Evolutionary conservation across 2,329 filamentous ascomycete species (phyloP).

Genomic region (Aspergillus sp.): DNA sequence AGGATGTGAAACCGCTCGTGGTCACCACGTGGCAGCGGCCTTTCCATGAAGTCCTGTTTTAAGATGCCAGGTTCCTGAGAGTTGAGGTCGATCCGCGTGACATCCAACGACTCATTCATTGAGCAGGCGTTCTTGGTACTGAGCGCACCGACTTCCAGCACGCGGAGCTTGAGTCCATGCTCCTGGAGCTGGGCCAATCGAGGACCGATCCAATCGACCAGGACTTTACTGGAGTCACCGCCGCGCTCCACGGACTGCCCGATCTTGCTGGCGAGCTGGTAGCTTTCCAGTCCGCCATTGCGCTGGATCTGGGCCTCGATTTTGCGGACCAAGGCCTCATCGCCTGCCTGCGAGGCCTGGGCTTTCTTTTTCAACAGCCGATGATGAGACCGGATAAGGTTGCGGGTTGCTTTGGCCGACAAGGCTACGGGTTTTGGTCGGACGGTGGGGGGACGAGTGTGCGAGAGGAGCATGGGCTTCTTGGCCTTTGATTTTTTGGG

Average conservation of each 20-base stretch:
- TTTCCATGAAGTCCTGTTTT: slow-evolving; percentile 91
- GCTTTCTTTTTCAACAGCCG: slow-evolving; percentile 57
- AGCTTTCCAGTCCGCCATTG: slow-evolving; percentile 59
- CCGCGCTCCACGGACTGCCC: slow-evolving; percentile 61
- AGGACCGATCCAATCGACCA: slow-evolving; percentile 58
- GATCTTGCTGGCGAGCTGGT: slow-evolving; percentile 62
- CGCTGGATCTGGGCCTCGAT: slow-evolving; percentile 52
- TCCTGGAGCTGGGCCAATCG: slow-evolving; percentile 23
- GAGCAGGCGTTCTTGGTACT: slow-evolving; percentile 85
- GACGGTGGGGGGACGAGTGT: slow-evolving; percentile 45
- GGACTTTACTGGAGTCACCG: slow-evolving; percentile 61
- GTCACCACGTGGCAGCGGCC: slow-evolving; percentile 63
- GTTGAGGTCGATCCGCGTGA: slow-evolving; percentile 85
- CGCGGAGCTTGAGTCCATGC: slow-evolving; percentile 47
- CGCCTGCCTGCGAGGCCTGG: slow-evolving; percentile 49
- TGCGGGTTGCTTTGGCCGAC: slow-evolving; percentile 58
- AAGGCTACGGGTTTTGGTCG: slow-evolving; percentile 40
- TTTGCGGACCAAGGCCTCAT: slow-evolving; percentile 39
- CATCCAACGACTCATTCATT: slow-evolving; percentile 65
- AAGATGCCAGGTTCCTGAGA: slow-evolving; percentile 75
- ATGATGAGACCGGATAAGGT: slow-evolving; percentile 60
- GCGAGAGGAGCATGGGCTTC: slow-evolving; percentile 40
- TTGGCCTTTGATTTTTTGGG: slow-evolving; percentile 31
- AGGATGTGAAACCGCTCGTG: slow-evolving; percentile 80
- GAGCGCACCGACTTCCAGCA: slow-evolving; percentile 88